phyloP scores from a whole-genome alignment of 2,329 filamentous ascomycete genomes.

The Mycocentrospora acerina region DNA sequence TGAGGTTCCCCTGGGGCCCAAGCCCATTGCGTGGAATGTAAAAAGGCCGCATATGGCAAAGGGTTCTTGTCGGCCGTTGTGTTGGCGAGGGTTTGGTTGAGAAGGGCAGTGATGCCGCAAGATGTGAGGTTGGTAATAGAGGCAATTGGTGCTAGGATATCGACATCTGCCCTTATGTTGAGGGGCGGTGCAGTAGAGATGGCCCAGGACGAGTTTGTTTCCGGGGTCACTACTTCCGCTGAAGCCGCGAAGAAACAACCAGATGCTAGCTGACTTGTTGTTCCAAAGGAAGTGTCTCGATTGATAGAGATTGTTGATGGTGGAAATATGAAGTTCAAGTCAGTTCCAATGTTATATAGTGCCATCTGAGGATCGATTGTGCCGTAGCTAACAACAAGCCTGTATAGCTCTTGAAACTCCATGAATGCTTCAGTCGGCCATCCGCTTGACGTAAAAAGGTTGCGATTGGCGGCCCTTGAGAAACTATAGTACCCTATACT shows the following conservation, averaged over 20 bases:
- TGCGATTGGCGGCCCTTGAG: conserved; percentile 38
- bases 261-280: conserved; percentile 46
- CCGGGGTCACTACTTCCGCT: conserved; percentile 43
- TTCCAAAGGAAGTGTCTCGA: conserved; percentile 33
- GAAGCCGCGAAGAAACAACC: conserved; percentile 57
- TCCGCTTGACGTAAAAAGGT: conserved; percentile 55
- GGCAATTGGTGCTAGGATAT: conserved; percentile 25
- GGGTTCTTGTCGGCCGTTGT: conserved; percentile 53
- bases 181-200: conserved; percentile 20
- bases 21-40: conserved; percentile 58
- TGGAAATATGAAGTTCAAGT: conserved; percentile 57
- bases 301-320: conserved; percentile 41
- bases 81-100: conserved; percentile 58
- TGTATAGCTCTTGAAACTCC: conserved; percentile 55
- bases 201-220: conserved; percentile 53
- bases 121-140: conserved; percentile 47
- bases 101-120: conserved; percentile 62
- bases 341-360: conserved; percentile 56
- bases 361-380: conserved; percentile 59
- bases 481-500: conserved; percentile 56
- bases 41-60: conserved; percentile 53
- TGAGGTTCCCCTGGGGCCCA: conserved; percentile 60
- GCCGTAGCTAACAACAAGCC: conserved; percentile 59
- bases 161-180: conserved; percentile 18
- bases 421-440: conserved; percentile 65